A percentile compares a stretch with the other conserved stretches of the same genome.
phyloP scores from a whole-genome alignment of 2,329 filamentous ascomycete species.

The Monilinia fructicola region DNA sequence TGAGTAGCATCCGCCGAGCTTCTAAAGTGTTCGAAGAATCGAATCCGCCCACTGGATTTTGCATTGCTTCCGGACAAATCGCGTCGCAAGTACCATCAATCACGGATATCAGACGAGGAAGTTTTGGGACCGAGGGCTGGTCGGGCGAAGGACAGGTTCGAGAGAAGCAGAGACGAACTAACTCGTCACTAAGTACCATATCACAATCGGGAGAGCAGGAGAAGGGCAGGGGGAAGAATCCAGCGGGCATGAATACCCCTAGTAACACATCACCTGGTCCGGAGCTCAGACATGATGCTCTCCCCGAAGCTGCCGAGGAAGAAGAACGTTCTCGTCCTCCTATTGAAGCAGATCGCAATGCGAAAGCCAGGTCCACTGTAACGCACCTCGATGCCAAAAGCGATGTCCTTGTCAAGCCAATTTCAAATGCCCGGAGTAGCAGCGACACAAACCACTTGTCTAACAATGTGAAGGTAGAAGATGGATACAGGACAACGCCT shows the following conservation, averaged over 20 bases:
- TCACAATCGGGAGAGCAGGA: conserved; percentile 28
- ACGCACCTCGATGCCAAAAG: neutral
- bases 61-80: conserved; percentile 49
- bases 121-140: conserved; percentile 39
- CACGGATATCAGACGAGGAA: conserved; percentile 38
- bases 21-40: conserved; percentile 47
- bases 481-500: conserved; percentile 39
- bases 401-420: neutral
- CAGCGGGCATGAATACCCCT: conserved; percentile 24
- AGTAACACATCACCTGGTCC: conserved; percentile 18
- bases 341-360: neutral
- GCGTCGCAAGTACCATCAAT: conserved; percentile 40
- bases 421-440: conserved; percentile 23
- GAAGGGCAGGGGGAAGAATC: conserved; percentile 25
- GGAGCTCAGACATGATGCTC: conserved; percentile 29
- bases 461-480: conserved; percentile 26
- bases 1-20: conserved; percentile 36
- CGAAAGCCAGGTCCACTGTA: neutral
- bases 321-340: conserved; percentile 14
- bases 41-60: conserved; percentile 49
- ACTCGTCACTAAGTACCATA: conserved; percentile 28
- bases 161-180: conserved; percentile 37
- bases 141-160: conserved; percentile 37
- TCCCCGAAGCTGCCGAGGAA: conserved; percentile 32
- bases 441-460: conserved; percentile 31